A percentile compares a stretch with the other conserved stretches of the same genome.
These are phyloP conservation scores for Globisporangium acanthophoron DNA, from an alignment of 352 stramenopile species.

Conservation along the genomic window DNA sequence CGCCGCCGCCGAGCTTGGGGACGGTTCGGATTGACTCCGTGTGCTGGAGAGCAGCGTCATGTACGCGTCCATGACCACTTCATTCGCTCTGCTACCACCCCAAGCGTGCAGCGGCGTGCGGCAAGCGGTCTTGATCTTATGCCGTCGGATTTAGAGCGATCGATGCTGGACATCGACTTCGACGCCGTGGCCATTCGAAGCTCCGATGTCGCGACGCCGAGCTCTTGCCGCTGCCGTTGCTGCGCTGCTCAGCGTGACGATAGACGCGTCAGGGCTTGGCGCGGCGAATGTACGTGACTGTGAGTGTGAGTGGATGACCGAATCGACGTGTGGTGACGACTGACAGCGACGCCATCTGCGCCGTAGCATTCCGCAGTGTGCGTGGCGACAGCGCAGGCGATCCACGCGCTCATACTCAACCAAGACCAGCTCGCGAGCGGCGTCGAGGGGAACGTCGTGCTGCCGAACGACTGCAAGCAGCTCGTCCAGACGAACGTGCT, in stretches of 20 bases:
- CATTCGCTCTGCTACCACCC: no score
- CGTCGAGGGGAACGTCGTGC: constrained; percentile 46
- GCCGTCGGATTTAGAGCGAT: no score
- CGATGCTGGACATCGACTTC: no score
- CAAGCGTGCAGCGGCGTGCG: no score
- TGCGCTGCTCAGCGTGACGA: background rate
- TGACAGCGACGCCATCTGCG: background rate
- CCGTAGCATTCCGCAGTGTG: constrained; percentile 34
- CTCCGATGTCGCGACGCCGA: background rate
- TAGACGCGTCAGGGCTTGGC: constrained; percentile 18
- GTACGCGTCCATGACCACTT: constrained; percentile 6
- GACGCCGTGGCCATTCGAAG: no score
- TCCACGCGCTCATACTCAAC: constrained; percentile 50
- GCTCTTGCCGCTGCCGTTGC: background rate
- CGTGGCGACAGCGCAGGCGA: constrained; percentile 35
- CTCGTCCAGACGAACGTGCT: constrained; percentile 57
- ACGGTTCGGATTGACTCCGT: background rate
- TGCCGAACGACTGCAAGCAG: constrained; percentile 54
- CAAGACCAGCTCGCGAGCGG: constrained; percentile 49
- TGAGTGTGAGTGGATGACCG: background rate
- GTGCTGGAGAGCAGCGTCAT: background rate
- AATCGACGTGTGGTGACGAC: background rate
- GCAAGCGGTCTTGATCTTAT: no score
- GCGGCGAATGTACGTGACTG: constrained; percentile 20
- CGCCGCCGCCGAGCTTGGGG: constrained; percentile 1